Conservation (phyloP, 164 flowering plant species). For the Tinospora cordifolia region DNA sequence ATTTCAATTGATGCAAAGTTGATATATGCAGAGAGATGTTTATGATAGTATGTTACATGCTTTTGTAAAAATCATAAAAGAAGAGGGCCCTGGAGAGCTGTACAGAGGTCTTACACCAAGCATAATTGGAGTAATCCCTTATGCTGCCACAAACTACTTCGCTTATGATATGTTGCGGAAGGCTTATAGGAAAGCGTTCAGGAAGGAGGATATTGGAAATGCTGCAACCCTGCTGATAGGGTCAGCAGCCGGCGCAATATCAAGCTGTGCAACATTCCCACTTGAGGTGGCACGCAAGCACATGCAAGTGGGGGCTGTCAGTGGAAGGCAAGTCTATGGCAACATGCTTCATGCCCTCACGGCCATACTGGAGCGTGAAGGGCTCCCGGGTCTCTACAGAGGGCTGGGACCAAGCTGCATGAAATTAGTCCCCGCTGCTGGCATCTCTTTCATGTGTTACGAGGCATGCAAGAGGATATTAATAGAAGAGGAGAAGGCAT, state of each 20-base stretch:
- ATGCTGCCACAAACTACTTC: conserved; percentile 87
- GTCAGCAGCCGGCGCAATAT: conserved; percentile 69
- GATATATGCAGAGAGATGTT: conserved; percentile 62
- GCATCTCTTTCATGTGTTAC: conserved; percentile 88
- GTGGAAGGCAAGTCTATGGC: conserved; percentile 53
- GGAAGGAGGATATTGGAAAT: conserved; percentile 52
- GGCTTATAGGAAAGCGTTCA: conserved; percentile 37
- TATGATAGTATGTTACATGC: conserved; percentile 76
- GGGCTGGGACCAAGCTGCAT: conserved; percentile 81
- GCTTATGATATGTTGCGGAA: conserved; percentile 79
- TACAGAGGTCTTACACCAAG: conserved; percentile 93
- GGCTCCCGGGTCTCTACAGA: conserved; percentile 52
- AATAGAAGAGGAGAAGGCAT: conserved; percentile 50
- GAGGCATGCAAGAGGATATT: conserved; percentile 77
- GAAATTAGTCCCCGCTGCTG: conserved; percentile 79
- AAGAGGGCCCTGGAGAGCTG: conserved; percentile 79
- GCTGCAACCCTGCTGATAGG: conserved; percentile 66
- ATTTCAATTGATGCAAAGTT: neutral
- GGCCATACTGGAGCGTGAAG: conserved; percentile 51
- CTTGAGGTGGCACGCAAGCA: conserved; percentile 83
- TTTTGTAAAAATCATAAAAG: conserved; percentile 63
- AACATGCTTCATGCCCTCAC: conserved; percentile 61
- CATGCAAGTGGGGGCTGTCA: conserved; percentile 74
- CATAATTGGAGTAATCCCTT: conserved; percentile 86
- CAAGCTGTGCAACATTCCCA: conserved; percentile 74